Evolutionary conservation across 73 alveolate species (phyloP), one percentile per base, ranked within the genome.

Genomic region (Effrenium voratum): DNA sequence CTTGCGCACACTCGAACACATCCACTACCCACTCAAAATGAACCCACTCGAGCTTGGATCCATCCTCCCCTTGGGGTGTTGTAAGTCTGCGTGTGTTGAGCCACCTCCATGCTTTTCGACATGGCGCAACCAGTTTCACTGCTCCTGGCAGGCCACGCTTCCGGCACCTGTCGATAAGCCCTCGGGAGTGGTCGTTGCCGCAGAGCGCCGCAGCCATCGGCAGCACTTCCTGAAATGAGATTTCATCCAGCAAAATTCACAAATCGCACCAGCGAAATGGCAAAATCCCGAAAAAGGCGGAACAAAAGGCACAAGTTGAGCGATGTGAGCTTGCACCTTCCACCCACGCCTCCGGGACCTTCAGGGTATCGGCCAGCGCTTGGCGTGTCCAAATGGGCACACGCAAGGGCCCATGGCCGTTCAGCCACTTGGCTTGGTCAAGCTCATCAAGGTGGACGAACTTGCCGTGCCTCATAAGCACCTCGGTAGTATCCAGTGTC

Each of bases 151-250:
- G 40, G 52, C 77, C 79, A 32, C 93, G 52, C 28, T 30, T 38
- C 34, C 93, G 80, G 45, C 93, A 84, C 47, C 34, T 13, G 8
- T 84, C 93, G 76, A 84, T 84, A 40, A 84, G 41, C 30, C 22
- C 32, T 36, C 59, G 72, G 57, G 93, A 84, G 30, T 52, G 93
- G 57, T 84, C 93, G 55, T 84, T 84, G 80, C 93, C 93, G 57
- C 93, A 84, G 43, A 84, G 93, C 13, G 79, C 93, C 38, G 80
- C 93, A 2, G 73, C 77, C 93, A 84, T 55, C 22, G 93, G 93
- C 43, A 84, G 43, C 59, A 84, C 79, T 19, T 84, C 80, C 93
- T 84, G 41, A 38, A 19, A 60, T 1, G 77, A 28, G 40, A 28
- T 28, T 2, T 63, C 34, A 57, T 57, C 16, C 28, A 4, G 34